Base-by-base conservation (phyloP, 2,329 filamentous ascomycete genomes). In the Hymenoscyphus scutula region DNA sequence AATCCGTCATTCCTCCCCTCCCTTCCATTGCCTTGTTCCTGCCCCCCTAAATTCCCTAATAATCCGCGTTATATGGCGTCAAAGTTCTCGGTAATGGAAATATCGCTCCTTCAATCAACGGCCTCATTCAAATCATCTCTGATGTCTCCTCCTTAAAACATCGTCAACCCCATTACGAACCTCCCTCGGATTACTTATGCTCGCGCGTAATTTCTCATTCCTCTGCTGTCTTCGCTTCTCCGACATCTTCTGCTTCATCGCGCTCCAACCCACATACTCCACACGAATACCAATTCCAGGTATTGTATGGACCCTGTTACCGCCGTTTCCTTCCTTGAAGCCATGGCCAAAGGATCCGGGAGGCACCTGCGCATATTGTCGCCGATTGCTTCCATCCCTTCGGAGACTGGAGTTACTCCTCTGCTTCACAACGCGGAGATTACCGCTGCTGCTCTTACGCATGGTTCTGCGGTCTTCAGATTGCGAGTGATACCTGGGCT, bases 171-270 rank as follows among this genome's bases (percentile, higher is more conserved):
- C 72, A 60, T 65, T 70, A 34, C 67, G 67, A 10, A 74, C 62
- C 17, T 63, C 82, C 27, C 76, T 79, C 0, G 86, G 86, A 5
- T 78, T 80, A 64, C 84, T 86, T 53, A 89, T 89, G 73, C 80
- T 87, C 66, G 81, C 77, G 7, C 85, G 79, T 59, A 89, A 76
- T 69, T 84, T 84, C 63, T 82, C 79, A 25, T 80, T 82, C 58
- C 86, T 77, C 74, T 84, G 86, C 74, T 86, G 83, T 27, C 84
- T 79, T 58, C 82, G 78, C 66, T 79, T 80, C 69, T 89, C 86
- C 69, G 82, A 86, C 17, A 88, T 68, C 56, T 80, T 79, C 17
- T 82, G 78, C 37, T 82, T 80, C 3, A 88, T 73, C 29, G 81
- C 83, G 53, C 81, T 80, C 51, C 84, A 76, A 8, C 76, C 73